Evolutionary conservation across 2,329 filamentous ascomycete genomes (phyloP).

Genomic region (Kalmusia sp.): DNA sequence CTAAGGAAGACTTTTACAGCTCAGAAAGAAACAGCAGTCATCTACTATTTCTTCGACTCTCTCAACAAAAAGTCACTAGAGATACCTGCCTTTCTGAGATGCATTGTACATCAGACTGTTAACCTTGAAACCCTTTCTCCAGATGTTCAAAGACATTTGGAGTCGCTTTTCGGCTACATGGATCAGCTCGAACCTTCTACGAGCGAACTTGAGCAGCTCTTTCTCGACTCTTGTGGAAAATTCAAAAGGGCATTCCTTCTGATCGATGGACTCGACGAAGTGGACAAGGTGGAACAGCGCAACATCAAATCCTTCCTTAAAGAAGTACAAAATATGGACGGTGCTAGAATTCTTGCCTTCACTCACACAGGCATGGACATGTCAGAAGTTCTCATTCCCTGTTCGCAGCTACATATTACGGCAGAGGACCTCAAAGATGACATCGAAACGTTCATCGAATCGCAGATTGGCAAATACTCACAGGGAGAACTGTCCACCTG

Average conservation of each 20-base stretch:
- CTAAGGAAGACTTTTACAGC: constrained; percentile 12
- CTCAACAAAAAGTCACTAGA: constrained; percentile 20
- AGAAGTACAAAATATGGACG: constrained; percentile 17
- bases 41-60: constrained; percentile 26
- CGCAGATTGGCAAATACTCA: constrained; percentile 19
- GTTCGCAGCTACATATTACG: constrained; percentile 15
- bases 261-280: constrained; percentile 30
- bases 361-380: constrained; percentile 25
- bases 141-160: constrained; percentile 16
- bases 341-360: constrained; percentile 21
- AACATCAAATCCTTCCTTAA: constrained; percentile 25
- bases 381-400: constrained; percentile 16
- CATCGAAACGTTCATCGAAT: constrained; percentile 17
- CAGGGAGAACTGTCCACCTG: constrained; percentile 17
- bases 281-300: constrained; percentile 15
- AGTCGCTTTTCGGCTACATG: constrained; percentile 22
- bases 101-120: constrained; percentile 20
- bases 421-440: constrained; percentile 18
- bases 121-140: constrained; percentile 17
- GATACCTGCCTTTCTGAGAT: constrained; percentile 20
- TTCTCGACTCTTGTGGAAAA: constrained; percentile 15
- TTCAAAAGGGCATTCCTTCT: constrained; percentile 21
- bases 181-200: constrained; percentile 17
- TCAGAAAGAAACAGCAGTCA: constrained; percentile 16
- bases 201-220: constrained; percentile 17